Base-by-base conservation (phyloP, 495 filamentous ascomycete genomes). In the Penicillium coffeae region DNA sequence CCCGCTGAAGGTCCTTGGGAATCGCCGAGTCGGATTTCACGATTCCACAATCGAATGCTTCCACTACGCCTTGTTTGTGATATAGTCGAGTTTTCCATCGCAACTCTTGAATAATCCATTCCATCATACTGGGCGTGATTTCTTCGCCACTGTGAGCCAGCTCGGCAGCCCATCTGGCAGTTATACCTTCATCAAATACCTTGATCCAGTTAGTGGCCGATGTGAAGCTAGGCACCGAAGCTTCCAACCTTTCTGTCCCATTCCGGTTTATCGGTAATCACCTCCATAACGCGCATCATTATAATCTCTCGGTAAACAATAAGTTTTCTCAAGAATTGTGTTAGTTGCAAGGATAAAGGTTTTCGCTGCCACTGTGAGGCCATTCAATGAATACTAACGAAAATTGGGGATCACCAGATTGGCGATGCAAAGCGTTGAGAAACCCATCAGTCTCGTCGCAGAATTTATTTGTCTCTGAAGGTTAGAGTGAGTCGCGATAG, bases 81-180 rank as follows among this genome's bases (percentile, higher is more conserved):
- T 55, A 1, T 37, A 18, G 1, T 52, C 44, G 6, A 5, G 71
- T 67, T 47, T 76, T 79, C 49, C 73, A 72, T 10, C 67, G 64
- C 9, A 81, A 59, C 50, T 84, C 80, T 22, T 58, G 42, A 36
- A 82, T 65, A 50, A 78, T 70, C 50, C 64, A 73, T 8, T 80
- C 66, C 40, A 77, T 65, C 77, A 82, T 80, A 2, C 54, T 59
- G 1, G 59, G 39, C 0, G 71, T 66, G 2, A 81, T 50, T 41
- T 69, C 72, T 21, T 53, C 32, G 0, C 46, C 55, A 20, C 55
- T 47, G 2, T 48, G 45, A 3, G 53, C 19, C 13, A 68, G 54
- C 44, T 76, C 72, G 3, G 60, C 16, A 2, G 55, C 52, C 72
- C 73, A 76, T 48, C 68, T 68, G 0, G 38, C 13, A 0, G 60